These are phyloP conservation scores for Striga asiatica DNA, from an alignment of 257 asterid species.

Conservation along the genomic window DNA sequence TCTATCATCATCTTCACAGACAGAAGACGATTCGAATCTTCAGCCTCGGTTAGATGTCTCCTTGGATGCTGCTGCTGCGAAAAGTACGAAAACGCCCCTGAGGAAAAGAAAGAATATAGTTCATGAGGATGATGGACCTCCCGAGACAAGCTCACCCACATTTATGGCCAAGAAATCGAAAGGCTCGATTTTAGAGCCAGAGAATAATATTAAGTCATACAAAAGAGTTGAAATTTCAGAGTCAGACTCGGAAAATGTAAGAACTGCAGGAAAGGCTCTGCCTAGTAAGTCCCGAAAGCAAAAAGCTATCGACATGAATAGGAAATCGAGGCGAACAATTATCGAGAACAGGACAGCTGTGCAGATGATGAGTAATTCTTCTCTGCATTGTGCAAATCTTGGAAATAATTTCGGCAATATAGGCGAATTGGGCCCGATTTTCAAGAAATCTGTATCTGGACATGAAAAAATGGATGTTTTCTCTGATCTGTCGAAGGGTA, in stretches of 20 bases:
- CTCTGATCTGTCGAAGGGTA: constrained; percentile 20
- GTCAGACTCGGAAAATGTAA: constrained; percentile 28
- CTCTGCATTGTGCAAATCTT: no score
- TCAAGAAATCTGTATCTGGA: constrained; percentile 14
- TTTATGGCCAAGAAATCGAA: constrained; percentile 21
- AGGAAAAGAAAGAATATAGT: constrained; percentile 35
- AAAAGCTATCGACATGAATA: constrained; percentile 19
- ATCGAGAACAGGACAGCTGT: constrained; percentile 15
- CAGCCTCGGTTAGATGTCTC: constrained; percentile 13
- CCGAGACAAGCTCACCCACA: constrained; percentile 8
- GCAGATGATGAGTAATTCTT: constrained; percentile 16
- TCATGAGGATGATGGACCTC: constrained; percentile 25
- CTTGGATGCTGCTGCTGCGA: constrained; percentile 14
- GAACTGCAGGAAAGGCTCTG: constrained; percentile 11
- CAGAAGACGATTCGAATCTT: constrained; percentile 21
- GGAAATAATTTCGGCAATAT: constrained; percentile 13
- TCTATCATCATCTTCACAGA: constrained; percentile 25
- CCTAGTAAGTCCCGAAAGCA: constrained; percentile 23
- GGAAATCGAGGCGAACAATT: constrained; percentile 19
- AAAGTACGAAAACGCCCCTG: constrained; percentile 23
- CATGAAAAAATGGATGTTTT: constrained; percentile 15
- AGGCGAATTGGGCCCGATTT: constrained; percentile 16
- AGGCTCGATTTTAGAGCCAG: constrained; percentile 21
- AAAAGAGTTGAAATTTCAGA: constrained; percentile 23
- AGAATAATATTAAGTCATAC: constrained; percentile 15